Evolutionary conservation across 176 grass and related monocot genomes (phyloP).

Genomic region (Oryza brachyantha): DNA sequence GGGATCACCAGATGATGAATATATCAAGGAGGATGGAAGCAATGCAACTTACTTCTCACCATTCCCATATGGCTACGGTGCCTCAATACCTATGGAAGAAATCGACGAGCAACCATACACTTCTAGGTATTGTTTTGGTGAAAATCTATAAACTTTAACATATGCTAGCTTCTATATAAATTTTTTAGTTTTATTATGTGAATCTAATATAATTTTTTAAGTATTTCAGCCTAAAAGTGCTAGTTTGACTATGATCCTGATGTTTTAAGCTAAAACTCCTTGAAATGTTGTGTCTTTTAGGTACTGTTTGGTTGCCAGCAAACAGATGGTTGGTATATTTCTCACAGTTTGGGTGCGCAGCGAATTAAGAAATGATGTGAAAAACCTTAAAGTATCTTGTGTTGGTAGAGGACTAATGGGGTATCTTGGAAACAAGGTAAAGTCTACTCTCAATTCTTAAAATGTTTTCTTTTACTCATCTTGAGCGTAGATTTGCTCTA

Average conservation of each 20-base stretch:
- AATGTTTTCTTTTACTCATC: background rate
- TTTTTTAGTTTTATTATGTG: background rate
- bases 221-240: background rate
- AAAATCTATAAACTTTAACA: background rate
- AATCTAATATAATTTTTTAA: background rate
- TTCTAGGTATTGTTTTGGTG: conserved; percentile 53
- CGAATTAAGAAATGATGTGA: conserved; percentile 84
- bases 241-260: background rate
- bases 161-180: background rate
- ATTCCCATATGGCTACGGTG: conserved; percentile 55
- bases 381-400: conserved; percentile 94
- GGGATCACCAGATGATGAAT: conserved; percentile 56
- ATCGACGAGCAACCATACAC: conserved; percentile 28
- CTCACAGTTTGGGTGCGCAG: conserved; percentile 82
- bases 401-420: conserved; percentile 96
- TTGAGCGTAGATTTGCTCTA: background rate
- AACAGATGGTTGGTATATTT: conserved; percentile 99
- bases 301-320: conserved; percentile 95
- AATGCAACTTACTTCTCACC: conserved; percentile 45
- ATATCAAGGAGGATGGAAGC: conserved; percentile 47
- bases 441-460: background rate
- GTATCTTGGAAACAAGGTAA: conserved; percentile 99
- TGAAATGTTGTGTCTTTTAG: conserved; percentile 33
- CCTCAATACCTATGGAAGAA: conserved; percentile 46
- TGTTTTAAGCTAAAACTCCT: background rate